Percentiles rank a stretch among this genome's conserved stretches.
These are phyloP conservation scores for Aspergillus viridinutans DNA, from an alignment of 2,329 filamentous ascomycete species.

Conservation along the genomic window DNA sequence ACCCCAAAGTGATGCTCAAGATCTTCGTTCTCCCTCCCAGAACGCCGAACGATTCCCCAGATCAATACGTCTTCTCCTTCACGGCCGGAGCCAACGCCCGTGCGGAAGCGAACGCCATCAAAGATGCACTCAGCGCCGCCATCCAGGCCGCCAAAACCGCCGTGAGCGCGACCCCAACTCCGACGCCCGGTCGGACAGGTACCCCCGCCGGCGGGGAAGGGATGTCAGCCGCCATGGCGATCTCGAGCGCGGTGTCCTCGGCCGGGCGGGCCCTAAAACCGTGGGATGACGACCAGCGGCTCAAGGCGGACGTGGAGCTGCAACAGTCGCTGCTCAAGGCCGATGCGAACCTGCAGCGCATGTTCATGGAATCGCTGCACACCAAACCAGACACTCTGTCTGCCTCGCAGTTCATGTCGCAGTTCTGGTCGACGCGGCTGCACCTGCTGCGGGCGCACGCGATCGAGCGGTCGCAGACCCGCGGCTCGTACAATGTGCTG, in stretches of 20 bases:
- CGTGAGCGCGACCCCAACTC: slow-evolving; percentile 23
- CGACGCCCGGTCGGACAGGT: slow-evolving; percentile 30
- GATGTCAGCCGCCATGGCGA: slow-evolving; percentile 68
- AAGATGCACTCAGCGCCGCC: slow-evolving; percentile 73
- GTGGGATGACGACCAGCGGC: slow-evolving; percentile 75
- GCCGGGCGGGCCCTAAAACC: slow-evolving; percentile 47
- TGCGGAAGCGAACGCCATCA: slow-evolving; percentile 78
- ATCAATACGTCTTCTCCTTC: slow-evolving; percentile 83
- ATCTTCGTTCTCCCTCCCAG: slow-evolving; percentile 69
- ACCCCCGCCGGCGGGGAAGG: slow-evolving; percentile 38
- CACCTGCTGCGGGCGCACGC: slow-evolving; percentile 85
- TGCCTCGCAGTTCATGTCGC: slow-evolving; percentile 74
- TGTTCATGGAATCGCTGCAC: slow-evolving; percentile 78
- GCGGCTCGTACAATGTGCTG: slow-evolving; percentile 89
- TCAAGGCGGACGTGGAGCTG: slow-evolving; percentile 73
- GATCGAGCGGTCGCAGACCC: slow-evolving; percentile 79
- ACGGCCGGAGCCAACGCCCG: slow-evolving; percentile 72
- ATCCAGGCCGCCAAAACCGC: slow-evolving; percentile 64
- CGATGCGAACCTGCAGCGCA: slow-evolving; percentile 69
- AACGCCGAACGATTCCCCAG: slow-evolving; percentile 40
- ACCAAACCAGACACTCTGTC: slow-evolving; percentile 83
- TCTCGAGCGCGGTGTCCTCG: slow-evolving; percentile 64
- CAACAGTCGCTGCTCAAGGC: slow-evolving; percentile 86
- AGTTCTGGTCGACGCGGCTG: slow-evolving; percentile 91
- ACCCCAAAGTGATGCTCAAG: slow-evolving; percentile 88